Evolutionary conservation across 2,329 filamentous ascomycete species (phyloP), one percentile per base, ranked within the genome.

Genomic region (Fusarium gaditjirri): DNA sequence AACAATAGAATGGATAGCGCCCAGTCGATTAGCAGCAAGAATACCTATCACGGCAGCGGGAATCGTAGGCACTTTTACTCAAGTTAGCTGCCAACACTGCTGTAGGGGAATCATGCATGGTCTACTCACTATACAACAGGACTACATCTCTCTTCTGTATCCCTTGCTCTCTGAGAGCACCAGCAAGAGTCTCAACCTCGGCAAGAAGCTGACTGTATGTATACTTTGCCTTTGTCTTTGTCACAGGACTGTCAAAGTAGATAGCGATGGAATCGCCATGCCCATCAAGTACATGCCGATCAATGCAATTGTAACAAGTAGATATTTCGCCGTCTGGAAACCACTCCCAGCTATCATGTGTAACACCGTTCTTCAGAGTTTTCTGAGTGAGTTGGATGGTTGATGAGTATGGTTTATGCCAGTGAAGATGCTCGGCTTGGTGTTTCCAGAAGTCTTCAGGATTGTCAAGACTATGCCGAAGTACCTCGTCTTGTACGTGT

Each of bases 221-320:
- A 75, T 91, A 90, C 59, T 86, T 89, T 81, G 91, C 87, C 80
- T 94, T 94, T 13, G 86, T 86, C 4, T 87, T 86, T 3, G 93
- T 94, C 14, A 97, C 94, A 5, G 95, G 94, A 72, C 92, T 95
- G 80, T 98, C 95, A 86, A 93, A 98, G 75, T 93, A 89, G 64
- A 98, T 92, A 27, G 95, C 95, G 1, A 91, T 86, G 54, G 87
- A 84, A 49, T 92, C 86, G 19, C 94, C 94, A 72, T 91, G 86
- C n/a, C 95, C 94, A 10, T 89, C 89, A 39, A 88, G 83, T n/a
- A 98, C 94, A 82, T 98, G 95, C 19, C 95, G 88, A 81, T 97
- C 94, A 19, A 98, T 85, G 79, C 94, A 97, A 80, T 98, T 98
- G 85, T 94, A 97, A 74, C 93, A 94, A 0, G 94, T 97, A 42